phyloP scores from a whole-genome alignment of 139 green algal genomes.

The Chloropicon primus region DNA sequence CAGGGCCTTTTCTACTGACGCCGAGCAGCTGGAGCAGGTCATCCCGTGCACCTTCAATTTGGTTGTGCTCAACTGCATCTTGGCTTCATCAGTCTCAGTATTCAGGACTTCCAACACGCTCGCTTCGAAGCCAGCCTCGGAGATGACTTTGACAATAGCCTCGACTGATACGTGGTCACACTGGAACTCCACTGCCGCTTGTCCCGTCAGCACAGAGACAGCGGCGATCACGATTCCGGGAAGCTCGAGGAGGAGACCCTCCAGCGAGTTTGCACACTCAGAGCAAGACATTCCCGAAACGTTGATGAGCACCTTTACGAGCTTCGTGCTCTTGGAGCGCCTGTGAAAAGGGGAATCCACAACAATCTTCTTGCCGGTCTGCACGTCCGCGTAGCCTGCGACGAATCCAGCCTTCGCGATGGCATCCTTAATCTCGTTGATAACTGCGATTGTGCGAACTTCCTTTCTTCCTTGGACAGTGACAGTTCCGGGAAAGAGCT shows the following conservation, averaged over 20 bases:
- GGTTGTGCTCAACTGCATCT: not conserved
- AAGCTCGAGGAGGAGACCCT: not conserved
- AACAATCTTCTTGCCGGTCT: not conserved
- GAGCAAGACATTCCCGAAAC: not conserved
- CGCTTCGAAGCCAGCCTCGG: not conserved
- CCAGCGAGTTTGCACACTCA: not conserved
- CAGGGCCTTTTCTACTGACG: conserved; percentile 60
- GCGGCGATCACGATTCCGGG: not conserved
- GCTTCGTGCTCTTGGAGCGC: not conserved
- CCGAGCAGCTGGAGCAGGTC: conserved; percentile 70
- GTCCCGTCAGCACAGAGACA: not conserved
- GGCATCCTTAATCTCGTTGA: not conserved
- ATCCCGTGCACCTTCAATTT: conserved; percentile 63
- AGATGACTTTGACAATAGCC: not conserved
- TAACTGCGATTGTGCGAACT: not conserved
- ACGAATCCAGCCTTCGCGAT: not conserved
- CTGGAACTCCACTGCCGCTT: not conserved
- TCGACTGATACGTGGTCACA: not conserved
- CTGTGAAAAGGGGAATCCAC: not conserved
- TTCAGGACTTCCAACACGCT: not conserved
- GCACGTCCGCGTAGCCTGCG: not conserved
- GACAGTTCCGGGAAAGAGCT: not conserved
- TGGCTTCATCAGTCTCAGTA: not conserved
- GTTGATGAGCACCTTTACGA: not conserved
- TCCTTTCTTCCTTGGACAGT: not conserved